phyloP scores from a whole-genome alignment of 73 alveolate species.

The Paramecium octaurelia region DNA sequence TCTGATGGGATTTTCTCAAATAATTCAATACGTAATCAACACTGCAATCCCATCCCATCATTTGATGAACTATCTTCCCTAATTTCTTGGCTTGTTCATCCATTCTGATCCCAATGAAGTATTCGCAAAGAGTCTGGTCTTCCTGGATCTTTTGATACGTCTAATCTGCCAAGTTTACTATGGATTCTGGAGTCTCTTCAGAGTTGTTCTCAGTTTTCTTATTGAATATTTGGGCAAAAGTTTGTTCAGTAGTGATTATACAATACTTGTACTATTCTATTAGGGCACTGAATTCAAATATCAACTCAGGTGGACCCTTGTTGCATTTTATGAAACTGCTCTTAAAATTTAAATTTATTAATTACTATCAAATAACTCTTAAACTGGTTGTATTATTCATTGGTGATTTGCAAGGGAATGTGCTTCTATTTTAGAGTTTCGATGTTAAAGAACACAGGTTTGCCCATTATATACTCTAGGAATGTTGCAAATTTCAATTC shows the following conservation, averaged over 20 bases:
- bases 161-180: neutral
- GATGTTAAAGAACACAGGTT: conserved; percentile 18
- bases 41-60: conserved; percentile 44
- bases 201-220: neutral
- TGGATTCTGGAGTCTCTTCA: neutral
- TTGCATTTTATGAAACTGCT: neutral
- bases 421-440: neutral
- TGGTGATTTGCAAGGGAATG: neutral
- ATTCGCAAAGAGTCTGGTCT: neutral
- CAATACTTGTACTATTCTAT: conserved; percentile 8
- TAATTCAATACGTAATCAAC: neutral
- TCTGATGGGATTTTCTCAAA: neutral
- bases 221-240: conserved; percentile 12
- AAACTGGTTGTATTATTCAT: neutral
- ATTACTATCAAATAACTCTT: conserved; percentile 32
- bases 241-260: neutral
- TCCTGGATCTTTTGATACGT: neutral
- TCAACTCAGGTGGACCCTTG: conserved; percentile 11
- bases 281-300: conserved; percentile 27
- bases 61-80: neutral
- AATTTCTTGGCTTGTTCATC: conserved; percentile 30
- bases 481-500: neutral
- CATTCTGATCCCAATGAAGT: neutral
- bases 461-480: neutral
- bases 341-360: neutral